Evolutionary conservation across 2,329 filamentous ascomycete genomes (phyloP).

Genomic region (Aspergillus tanneri): DNA sequence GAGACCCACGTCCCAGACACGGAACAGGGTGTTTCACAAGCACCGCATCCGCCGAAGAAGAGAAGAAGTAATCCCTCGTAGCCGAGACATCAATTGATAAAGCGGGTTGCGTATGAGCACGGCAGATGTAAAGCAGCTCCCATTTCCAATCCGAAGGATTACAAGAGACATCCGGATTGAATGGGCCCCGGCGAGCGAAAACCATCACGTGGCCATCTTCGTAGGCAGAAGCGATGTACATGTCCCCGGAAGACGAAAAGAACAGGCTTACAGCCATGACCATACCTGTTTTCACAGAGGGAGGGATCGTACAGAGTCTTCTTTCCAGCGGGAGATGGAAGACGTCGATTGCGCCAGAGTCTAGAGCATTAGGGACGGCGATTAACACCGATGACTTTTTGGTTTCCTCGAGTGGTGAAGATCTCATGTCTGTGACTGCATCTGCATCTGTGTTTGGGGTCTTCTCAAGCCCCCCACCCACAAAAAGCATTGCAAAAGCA

Average conservation of each 20-base stretch:
- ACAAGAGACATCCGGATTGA: slow-evolving; percentile 33
- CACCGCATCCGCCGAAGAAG: slow-evolving; percentile 77
- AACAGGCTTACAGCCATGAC: slow-evolving; percentile 77
- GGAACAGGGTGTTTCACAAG: slow-evolving; percentile 74
- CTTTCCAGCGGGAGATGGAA: slow-evolving; percentile 75
- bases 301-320: slow-evolving; percentile 61
- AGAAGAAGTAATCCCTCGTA: slow-evolving; percentile 62
- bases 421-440: neutral
- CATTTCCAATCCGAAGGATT: slow-evolving; percentile 41
- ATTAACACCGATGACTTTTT: slow-evolving; percentile 54
- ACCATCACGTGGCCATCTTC: slow-evolving; percentile 78
- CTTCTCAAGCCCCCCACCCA: slow-evolving; percentile 12
- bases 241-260: slow-evolving; percentile 43
- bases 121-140: slow-evolving; percentile 61
- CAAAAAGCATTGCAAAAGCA: slow-evolving; percentile 46
- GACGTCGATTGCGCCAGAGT: slow-evolving; percentile 76
- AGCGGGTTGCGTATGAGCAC: slow-evolving; percentile 75
- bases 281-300: slow-evolving; percentile 62
- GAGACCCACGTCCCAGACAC: slow-evolving; percentile 4
- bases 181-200: slow-evolving; percentile 52
- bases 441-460: neutral
- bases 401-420: neutral
- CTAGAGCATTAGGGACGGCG: slow-evolving; percentile 76
- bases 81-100: slow-evolving; percentile 66
- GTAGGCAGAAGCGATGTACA: slow-evolving; percentile 73